A percentile compares a stretch with the other conserved stretches of the same genome.
Conservation (phyloP, 305 asterid species). For the Solanum chacoense region DNA sequence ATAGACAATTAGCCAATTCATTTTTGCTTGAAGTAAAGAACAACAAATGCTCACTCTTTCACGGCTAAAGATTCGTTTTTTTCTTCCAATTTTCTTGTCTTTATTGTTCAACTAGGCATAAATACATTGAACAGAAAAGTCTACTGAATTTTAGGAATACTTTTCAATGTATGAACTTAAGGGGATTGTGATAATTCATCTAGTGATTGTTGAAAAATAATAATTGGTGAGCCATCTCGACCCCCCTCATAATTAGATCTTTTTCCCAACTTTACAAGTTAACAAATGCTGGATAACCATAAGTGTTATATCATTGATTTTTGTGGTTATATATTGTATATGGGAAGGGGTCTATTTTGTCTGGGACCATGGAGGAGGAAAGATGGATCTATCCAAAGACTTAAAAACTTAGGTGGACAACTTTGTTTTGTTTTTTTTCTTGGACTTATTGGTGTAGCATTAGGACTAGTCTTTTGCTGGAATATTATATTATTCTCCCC, state of each 20-base stretch:
- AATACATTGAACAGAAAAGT: background rate
- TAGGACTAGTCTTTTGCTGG: background rate
- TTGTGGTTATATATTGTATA: background rate
- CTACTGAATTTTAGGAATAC: background rate
- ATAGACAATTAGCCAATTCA: background rate
- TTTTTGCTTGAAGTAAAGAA: background rate
- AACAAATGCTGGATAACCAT: background rate
- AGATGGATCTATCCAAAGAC: background rate
- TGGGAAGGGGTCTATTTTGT: background rate
- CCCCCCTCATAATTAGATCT: background rate
- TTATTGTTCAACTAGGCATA: background rate
- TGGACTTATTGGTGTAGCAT: background rate
- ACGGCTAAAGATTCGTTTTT: background rate
- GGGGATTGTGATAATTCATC: background rate
- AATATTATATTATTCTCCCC: background rate
- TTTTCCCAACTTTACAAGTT: background rate
- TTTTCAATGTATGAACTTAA: background rate
- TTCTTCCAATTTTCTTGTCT: background rate
- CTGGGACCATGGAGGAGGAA: background rate
- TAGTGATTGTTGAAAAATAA: background rate
- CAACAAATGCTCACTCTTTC: background rate
- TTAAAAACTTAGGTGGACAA: background rate
- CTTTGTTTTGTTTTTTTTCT: background rate
- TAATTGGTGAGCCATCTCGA: background rate
- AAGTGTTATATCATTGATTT: background rate